Conservation (phyloP, 2,329 filamentous ascomycete species). For the Emmonsiellopsis sp. region DNA sequence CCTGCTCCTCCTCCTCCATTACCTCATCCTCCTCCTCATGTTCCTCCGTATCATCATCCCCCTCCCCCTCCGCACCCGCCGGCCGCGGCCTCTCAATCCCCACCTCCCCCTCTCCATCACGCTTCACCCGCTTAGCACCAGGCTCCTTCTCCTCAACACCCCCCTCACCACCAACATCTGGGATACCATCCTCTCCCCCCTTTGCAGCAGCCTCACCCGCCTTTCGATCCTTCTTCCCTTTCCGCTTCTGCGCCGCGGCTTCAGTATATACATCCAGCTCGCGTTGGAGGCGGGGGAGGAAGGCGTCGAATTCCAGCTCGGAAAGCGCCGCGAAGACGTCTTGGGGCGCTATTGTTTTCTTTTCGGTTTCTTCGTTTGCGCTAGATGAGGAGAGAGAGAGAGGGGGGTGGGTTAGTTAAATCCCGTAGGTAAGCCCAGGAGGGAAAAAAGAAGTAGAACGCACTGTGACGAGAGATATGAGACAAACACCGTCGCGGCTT, state of each 20-base stretch:
- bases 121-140: conserved; percentile 14
- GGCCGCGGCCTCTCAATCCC: conserved; percentile 9
- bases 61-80: conserved; percentile 1
- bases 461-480: conserved; percentile 54
- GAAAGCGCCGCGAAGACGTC: conserved; percentile 52
- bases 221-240: conserved; percentile 31
- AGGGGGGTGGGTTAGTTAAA: conserved; percentile 4
- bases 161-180: conserved; percentile 35
- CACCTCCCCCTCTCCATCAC: conserved; percentile 16
- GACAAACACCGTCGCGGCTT: conserved; percentile 58
- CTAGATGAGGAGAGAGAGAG: conserved; percentile 24
- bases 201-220: conserved; percentile 19
- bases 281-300: conserved; percentile 48
- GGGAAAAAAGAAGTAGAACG: conserved; percentile 13
- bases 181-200: conserved; percentile 26
- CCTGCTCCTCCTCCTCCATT: conserved; percentile 13
- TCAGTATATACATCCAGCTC: conserved; percentile 44
- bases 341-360: conserved; percentile 52
- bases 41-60: conserved; percentile 12
- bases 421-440: background rate
- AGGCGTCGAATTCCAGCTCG: conserved; percentile 53
- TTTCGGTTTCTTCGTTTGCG: conserved; percentile 52
- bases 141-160: conserved; percentile 44
- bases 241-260: conserved; percentile 24
- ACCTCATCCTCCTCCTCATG: conserved; percentile 20